These are phyloP conservation scores for Wallacemonas collosoma DNA, from an alignment of 208 protist species.

Conservation along the genomic window DNA sequence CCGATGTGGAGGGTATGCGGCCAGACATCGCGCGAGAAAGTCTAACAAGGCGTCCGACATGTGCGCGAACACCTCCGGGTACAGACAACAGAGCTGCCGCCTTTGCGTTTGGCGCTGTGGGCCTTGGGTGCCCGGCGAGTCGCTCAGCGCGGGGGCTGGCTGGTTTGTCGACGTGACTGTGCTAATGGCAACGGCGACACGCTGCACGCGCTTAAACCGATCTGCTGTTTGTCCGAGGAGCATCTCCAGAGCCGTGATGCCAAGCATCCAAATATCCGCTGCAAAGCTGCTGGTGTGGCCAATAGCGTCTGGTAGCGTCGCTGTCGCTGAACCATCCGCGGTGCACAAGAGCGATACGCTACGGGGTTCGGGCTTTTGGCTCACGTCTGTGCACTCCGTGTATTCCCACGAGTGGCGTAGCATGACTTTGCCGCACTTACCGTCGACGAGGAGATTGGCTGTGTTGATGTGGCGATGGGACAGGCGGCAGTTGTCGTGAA, in stretches of 20 bases:
- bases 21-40: constrained; percentile 9
- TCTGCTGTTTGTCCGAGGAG: constrained; percentile 14
- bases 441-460: constrained; percentile 58
- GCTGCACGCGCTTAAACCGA: not conserved
- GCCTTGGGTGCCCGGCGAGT: not conserved
- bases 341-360: not conserved
- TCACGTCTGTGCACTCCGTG: constrained; percentile 30
- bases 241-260: constrained; percentile 55
- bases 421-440: constrained; percentile 29
- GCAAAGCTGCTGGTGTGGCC: constrained; percentile 31
- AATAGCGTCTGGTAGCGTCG: constrained; percentile 17
- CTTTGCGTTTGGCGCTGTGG: not conserved
- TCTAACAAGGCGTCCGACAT: constrained; percentile 16
- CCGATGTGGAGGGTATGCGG: constrained; percentile 3
- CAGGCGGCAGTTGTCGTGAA: constrained; percentile 58
- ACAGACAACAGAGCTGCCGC: not conserved
- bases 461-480: constrained; percentile 71
- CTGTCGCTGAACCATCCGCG: too few species aligned
- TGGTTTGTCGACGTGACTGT: not conserved
- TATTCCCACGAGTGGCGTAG: constrained; percentile 73
- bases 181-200: constrained; percentile 1
- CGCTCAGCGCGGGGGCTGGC: not conserved
- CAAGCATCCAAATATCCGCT: constrained; percentile 60
- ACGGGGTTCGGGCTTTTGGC: constrained; percentile 24
- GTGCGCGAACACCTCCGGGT: not conserved